Base-by-base conservation (phyloP, 2,329 filamentous ascomycete species). In the Xylaria sp. region DNA sequence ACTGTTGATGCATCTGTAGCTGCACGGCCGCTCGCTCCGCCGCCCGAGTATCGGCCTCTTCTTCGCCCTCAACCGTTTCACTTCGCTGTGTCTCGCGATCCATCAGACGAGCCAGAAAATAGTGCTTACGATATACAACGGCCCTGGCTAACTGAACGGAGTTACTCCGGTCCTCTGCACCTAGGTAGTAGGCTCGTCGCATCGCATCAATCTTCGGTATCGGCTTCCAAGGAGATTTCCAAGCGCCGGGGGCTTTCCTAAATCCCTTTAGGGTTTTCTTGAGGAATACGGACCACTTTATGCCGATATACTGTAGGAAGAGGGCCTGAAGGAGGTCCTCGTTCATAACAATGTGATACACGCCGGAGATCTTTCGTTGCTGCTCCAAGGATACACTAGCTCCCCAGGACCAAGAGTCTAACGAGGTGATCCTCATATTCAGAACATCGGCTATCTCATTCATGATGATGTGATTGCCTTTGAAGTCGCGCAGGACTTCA, bases 321-420 rank as follows among this genome's bases (percentile, higher is more conserved):
- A 82, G 72, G 1, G 78, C 77, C 48, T 81, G 77, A 1, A 81
- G 71, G 0, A 80, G 71, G 26, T 82, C 78, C 56, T 81, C 77
- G 34, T 81, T 75, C 76, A 81, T 80, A 53, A 74, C 72, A n/a
- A 80, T 70, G 38, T 77, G 73, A 60, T 78, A 81, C 20, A 75
- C 67, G 0, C 78, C 78, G 13, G 69, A 80, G 22, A 82, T 74
- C 52, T 79, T 76, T n/a, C 77, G 73, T 13, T 73, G 72, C 64
- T 77, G 74, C 57, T 77, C 69, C 0, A 80, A 63, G 0, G 66
- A 64, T 0, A 81, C 71, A 2, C 71, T 69, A 0, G 69, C 61
- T 1, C 73, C 73, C 80, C 80, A 83, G 0, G 72, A 69, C 79
- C 79, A 82, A 2, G 68, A 68, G 2, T 72, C 66, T 1, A 82